phyloP scores from a whole-genome alignment of 2,329 filamentous ascomycete species.

The Fusarium acutatum region DNA sequence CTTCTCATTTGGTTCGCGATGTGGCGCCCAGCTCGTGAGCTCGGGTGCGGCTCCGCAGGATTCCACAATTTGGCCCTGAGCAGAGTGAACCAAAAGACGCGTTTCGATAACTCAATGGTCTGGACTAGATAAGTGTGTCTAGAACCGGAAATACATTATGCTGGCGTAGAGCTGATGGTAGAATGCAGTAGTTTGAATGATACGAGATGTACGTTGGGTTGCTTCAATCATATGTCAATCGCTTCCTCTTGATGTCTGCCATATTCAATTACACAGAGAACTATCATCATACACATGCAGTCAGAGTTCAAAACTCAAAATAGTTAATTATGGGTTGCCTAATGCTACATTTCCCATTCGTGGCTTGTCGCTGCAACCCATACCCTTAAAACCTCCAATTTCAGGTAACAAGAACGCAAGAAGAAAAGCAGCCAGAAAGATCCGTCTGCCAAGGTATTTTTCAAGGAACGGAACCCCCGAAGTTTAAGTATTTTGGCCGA shows the following conservation, averaged over 20 bases:
- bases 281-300: not conserved
- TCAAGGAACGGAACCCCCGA: slow-evolving; percentile 3
- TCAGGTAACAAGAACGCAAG: not conserved
- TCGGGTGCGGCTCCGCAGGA: slow-evolving; percentile 36
- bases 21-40: slow-evolving; percentile 14
- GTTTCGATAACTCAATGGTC: slow-evolving; percentile 1
- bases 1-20: not conserved
- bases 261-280: not conserved
- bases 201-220: slow-evolving; percentile 24
- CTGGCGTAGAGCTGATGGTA: not conserved
- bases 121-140: slow-evolving; percentile 1
- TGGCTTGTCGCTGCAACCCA: slow-evolving; percentile 27
- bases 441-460: slow-evolving; percentile 3
- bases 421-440: not conserved
- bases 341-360: not conserved
- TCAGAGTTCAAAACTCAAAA: slow-evolving; percentile 9
- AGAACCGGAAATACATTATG: not conserved
- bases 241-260: not conserved
- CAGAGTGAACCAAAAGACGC: not conserved
- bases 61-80: slow-evolving; percentile 26
- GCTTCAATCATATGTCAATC: slow-evolving; percentile 14
- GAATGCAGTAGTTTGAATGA: slow-evolving; percentile 2
- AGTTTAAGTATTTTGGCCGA: slow-evolving; percentile 1
- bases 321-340: not conserved
- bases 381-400: not conserved